Evolutionary conservation across 352 stramenopile species (phyloP).

Genomic region (Phytophthora uliginosa): DNA sequence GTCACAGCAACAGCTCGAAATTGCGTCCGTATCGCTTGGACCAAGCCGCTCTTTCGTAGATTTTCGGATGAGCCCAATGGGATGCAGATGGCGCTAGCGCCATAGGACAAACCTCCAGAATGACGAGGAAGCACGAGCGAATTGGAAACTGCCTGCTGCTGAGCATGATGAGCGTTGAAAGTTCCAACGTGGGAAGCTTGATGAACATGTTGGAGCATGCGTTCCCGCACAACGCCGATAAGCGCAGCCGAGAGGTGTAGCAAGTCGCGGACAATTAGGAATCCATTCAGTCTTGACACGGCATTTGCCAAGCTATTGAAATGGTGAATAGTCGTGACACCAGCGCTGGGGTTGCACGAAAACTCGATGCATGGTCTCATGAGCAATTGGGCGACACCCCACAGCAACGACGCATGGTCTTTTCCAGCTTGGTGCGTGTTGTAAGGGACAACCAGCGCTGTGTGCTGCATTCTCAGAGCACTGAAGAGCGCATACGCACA

Average conservation of each 20-base stretch:
- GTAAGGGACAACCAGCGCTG: constrained; percentile 43
- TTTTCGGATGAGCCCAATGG: constrained; percentile 27
- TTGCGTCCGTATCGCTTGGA: constrained; percentile 38
- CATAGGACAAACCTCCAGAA: constrained; percentile 1
- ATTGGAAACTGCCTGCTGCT: constrained; percentile 15
- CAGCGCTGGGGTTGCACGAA: constrained; percentile 19
- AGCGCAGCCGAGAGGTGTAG: constrained; percentile 18
- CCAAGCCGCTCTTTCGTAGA: constrained; percentile 24
- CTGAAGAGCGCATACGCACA: constrained; percentile 61
- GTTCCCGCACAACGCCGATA: constrained; percentile 19
- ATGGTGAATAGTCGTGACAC: constrained; percentile 1
- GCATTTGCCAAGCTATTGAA: constrained; percentile 26
- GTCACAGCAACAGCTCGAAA: constrained; percentile 45
- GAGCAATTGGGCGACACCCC: constrained; percentile 41
- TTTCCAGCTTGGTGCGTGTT: neutral
- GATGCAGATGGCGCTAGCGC: constrained; percentile 42
- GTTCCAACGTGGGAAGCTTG: constrained; percentile 8
- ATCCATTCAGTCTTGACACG: constrained; percentile 24
- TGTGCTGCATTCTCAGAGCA: constrained; percentile 41
- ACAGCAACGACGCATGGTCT: constrained; percentile 23
- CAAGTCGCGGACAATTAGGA: constrained; percentile 35
- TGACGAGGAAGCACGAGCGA: constrained; percentile 31
- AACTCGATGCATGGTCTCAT: constrained; percentile 47
- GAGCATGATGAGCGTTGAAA: neutral
- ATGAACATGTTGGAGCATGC: constrained; percentile 31